A percentile compares a stretch with the other conserved stretches of the same genome.
Conservation (phyloP, 1,284 basidiomycete genomes). For the Neonothopanus nambi region DNA sequence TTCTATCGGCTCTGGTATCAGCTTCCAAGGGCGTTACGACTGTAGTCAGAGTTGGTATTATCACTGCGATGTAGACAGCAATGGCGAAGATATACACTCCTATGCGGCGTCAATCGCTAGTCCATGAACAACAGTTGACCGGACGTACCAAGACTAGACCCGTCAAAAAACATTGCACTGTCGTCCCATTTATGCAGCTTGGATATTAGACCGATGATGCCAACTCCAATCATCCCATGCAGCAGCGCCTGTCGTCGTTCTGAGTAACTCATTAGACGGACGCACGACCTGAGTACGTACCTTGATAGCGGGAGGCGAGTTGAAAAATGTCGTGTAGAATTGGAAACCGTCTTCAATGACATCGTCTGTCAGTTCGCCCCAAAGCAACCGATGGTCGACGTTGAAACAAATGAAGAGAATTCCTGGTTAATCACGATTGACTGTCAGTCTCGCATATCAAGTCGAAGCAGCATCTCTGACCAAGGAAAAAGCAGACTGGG, state of each 20-base stretch:
- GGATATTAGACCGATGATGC: constrained; percentile 68
- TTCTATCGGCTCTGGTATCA: constrained; percentile 63
- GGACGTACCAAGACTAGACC: constrained; percentile 82
- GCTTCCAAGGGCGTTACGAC: constrained; percentile 58
- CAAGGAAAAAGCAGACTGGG: constrained; percentile 83
- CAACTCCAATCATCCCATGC: constrained; percentile 79
- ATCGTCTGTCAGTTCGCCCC: constrained; percentile 61
- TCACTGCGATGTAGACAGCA: constrained; percentile 79
- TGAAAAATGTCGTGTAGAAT: constrained; percentile 90
- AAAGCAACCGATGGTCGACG: constrained; percentile 84
- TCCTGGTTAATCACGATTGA: constrained; percentile 43
- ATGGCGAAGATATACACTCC: constrained; percentile 75
- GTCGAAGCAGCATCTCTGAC: constrained; percentile 37
- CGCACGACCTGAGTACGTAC: constrained; percentile 36
- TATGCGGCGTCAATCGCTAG: too few species aligned
- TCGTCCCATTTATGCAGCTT: constrained; percentile 88
- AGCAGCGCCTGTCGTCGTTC: constrained; percentile 88
- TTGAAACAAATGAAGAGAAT: constrained; percentile 87
- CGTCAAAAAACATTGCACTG: constrained; percentile 91
- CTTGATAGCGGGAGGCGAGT: constrained; percentile 88
- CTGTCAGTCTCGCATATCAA: constrained; percentile 9
- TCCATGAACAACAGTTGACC: too few species aligned
- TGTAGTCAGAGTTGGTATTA: constrained; percentile 74
- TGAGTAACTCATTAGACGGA: too few species aligned
- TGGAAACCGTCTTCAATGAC: constrained; percentile 74